These are phyloP conservation scores for Dictyostelium citrinum DNA, from an alignment of 78 protist genomes.

Conservation along the genomic window DNA sequence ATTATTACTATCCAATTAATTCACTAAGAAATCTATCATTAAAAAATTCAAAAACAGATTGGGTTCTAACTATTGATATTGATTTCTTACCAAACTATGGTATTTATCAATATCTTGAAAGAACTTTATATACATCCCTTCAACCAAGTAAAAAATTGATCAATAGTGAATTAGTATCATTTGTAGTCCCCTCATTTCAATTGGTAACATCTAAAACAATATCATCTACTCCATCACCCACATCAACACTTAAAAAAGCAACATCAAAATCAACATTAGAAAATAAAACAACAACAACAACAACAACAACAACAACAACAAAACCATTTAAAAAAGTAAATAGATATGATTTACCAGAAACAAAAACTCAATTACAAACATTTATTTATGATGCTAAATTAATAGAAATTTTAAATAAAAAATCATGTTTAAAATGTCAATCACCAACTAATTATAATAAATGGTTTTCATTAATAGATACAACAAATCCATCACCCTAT, in stretches of 20 bases:
- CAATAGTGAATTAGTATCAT: neutral
- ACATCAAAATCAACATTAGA: neutral
- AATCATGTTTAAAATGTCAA: neutral
- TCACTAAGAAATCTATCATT: conserved; percentile 24
- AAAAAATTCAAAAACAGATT: conserved; percentile 2
- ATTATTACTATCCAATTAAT: conserved; percentile 42
- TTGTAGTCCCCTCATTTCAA: neutral
- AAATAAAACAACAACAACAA: neutral
- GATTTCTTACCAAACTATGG: conserved; percentile 18
- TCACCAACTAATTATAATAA: neutral
- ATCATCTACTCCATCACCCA: no score
- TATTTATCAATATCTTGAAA: neutral
- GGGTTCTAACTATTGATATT: conserved; percentile 38
- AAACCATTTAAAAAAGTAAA: neutral
- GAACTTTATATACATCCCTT: neutral
- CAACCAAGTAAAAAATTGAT: neutral
- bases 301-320: neutral
- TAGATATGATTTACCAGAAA: conserved; percentile 41
- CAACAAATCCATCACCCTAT: conserved; percentile 2
- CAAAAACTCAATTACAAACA: neutral
- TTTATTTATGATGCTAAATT: neutral
- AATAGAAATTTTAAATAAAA: neutral
- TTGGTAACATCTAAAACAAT: no score
- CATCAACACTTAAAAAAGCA: no score
- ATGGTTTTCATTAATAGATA: neutral